Evolutionary conservation across 2,329 filamentous ascomycete species (phyloP).

Genomic region (Aspergillus latus): DNA sequence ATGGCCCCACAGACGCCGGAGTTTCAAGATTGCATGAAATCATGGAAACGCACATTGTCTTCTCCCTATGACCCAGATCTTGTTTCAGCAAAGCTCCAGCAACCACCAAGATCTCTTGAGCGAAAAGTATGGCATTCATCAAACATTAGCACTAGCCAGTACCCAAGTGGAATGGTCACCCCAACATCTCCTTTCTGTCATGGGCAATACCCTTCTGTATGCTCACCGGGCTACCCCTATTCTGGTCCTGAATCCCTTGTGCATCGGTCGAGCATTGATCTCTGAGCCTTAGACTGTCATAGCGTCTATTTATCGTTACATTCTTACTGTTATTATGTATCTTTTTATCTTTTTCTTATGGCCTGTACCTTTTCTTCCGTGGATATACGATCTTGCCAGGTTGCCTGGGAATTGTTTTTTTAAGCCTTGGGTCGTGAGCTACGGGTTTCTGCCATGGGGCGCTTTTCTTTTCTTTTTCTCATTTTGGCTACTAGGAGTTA

Average conservation of each 20-base stretch:
- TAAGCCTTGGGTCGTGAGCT: not conserved
- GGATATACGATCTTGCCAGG: no score
- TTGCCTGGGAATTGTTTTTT: no score
- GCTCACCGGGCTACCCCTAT: slow-evolving; percentile 31
- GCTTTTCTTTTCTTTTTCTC: not conserved
- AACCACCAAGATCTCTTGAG: slow-evolving; percentile 19
- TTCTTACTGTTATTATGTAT: not conserved
- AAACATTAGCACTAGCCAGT: slow-evolving; percentile 18
- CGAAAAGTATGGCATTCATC: slow-evolving; percentile 21
- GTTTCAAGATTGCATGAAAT: slow-evolving; percentile 24
- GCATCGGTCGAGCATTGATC: slow-evolving; percentile 27
- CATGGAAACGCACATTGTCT: slow-evolving; percentile 32
- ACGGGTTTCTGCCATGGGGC: not conserved
- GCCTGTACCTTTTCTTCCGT: slow-evolving; percentile 8
- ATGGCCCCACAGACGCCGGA: slow-evolving; percentile 24
- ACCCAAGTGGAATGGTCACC: slow-evolving; percentile 20
- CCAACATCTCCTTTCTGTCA: slow-evolving; percentile 25
- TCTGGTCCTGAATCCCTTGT: slow-evolving; percentile 24
- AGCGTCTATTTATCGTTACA: not conserved
- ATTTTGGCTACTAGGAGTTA: slow-evolving; percentile 11
- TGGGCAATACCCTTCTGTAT: slow-evolving; percentile 29
- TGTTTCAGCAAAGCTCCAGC: slow-evolving; percentile 19
- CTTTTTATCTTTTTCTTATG: slow-evolving; percentile 8
- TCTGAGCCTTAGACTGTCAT: slow-evolving; percentile 14
- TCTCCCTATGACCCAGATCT: slow-evolving; percentile 26